Evolutionary conservation across 495 filamentous ascomycete genomes (phyloP), one percentile per base, ranked within the genome.

Genomic region (Arthonia radiata): DNA sequence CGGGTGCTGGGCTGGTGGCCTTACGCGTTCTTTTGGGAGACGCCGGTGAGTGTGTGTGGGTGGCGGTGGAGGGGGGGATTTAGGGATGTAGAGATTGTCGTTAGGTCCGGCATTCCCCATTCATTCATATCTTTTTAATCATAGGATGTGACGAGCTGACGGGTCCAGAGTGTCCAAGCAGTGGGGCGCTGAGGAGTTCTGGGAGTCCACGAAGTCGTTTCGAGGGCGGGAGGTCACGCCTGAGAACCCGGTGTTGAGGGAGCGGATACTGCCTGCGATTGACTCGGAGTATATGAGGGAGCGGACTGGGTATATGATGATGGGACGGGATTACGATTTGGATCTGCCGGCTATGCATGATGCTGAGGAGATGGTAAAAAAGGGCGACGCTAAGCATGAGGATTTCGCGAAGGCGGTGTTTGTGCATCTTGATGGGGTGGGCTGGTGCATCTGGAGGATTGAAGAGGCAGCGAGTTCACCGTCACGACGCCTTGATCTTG

Each of bases 221-320:
- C 52, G 37, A 33, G 57, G 27, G 28, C 50, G 26, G 31, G 47
- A 35, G 23, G 31, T 38, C 28, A 42, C 35, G 10, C 42, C 34
- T 11, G 41, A 49, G 12, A 42, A 33, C 7, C 40, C 50, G 11
- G 42, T 34, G 35, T 65, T 44, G 47, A 60, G 37, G 49, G 45
- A 37, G 40, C 40, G 40, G 19, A 40, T 68, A 13, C 41, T 67
- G 32, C 61, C 65, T 0, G 78, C 74, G 2, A 65, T 80, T 2
- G 55, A 64, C 2, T 57, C 61, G 7, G 47, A 59, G 39, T 56
- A 65, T 21, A 42, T 81, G 35, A 42, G 48, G 35, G 49, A 54
- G 32, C 81, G 75, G 52, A 82, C 78, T 13, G 77, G 76, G 2
- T 80, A 80, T 37, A 43, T 77, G 31, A 67, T 81, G 28, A 66